These are phyloP conservation scores for Gelatoporia subvermispora DNA, from an alignment of 768 basidiomycete species.

Conservation along the genomic window DNA sequence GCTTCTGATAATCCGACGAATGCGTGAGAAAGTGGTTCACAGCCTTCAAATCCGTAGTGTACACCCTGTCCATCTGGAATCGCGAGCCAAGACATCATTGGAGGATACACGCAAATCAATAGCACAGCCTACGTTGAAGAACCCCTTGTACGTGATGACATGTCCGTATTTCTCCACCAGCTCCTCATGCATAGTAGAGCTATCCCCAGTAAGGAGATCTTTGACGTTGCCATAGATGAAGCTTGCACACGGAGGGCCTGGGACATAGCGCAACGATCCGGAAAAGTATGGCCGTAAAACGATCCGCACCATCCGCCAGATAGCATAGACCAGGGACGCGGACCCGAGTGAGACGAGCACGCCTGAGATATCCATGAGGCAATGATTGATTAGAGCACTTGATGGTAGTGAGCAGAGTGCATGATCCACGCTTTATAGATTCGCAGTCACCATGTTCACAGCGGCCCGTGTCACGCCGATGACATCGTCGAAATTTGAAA, in stretches of 20 bases:
- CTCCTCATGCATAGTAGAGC: conserved; percentile 27
- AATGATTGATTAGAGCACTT: no score
- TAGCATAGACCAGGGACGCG: no score
- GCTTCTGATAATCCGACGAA: conserved; percentile 54
- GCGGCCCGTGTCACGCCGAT: no score
- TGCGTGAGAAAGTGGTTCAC: conserved; percentile 62
- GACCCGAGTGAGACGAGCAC: no score
- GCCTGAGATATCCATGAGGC: no score
- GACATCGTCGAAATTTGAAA: no score
- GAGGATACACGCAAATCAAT: not conserved
- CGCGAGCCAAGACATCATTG: not conserved
- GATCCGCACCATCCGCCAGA: no score
- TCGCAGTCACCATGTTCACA: no score
- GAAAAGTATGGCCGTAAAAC: conserved; percentile 18
- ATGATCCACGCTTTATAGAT: no score
- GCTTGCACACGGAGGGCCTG: conserved; percentile 43
- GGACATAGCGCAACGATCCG: conserved; percentile 41
- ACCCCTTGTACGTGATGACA: conserved; percentile 38
- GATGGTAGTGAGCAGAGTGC: no score
- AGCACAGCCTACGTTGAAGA: conserved; percentile 37
- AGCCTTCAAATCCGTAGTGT: conserved; percentile 49
- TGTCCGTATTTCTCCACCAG: conserved; percentile 48
- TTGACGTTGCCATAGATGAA: conserved; percentile 46
- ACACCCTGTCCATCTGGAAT: conserved; percentile 3
- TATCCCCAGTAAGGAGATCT: conserved; percentile 38